Percentiles rank a stretch among this genome's conserved stretches.
phyloP scores from a whole-genome alignment of 257 asterid species.

The Petunia secreta region DNA sequence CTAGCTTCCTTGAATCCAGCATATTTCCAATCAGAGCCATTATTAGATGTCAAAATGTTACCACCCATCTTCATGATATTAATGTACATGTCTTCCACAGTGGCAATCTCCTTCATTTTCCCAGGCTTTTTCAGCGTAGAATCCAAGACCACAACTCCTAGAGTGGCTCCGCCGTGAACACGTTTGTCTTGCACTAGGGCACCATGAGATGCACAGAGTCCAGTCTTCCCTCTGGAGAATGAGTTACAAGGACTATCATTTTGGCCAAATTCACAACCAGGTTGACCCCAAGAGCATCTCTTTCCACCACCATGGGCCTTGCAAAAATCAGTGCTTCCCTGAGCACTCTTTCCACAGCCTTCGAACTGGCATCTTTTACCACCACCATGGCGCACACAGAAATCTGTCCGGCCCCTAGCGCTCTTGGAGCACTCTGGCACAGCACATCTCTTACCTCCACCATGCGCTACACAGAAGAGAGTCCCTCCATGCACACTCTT shows the following conservation, averaged over 20 bases:
- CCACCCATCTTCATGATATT: constrained; percentile 37
- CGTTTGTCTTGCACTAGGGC: constrained; percentile 77
- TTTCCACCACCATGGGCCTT: constrained; percentile 95
- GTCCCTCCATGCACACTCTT: constrained; percentile 97
- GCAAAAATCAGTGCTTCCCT: constrained; percentile 95
- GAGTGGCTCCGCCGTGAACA: constrained; percentile 79
- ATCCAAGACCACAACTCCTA: constrained; percentile 49
- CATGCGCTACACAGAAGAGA: constrained; percentile 82
- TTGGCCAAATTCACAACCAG: constrained; percentile 61
- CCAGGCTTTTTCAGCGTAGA: constrained; percentile 36
- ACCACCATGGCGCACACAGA: constrained; percentile 92
- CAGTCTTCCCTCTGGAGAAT: constrained; percentile 65
- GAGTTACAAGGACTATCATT: constrained; percentile 67
- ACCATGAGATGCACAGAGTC: constrained; percentile 73
- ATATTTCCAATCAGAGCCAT: constrained; percentile 40
- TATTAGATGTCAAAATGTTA: constrained; percentile 34
- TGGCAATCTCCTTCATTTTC: constrained; percentile 41
- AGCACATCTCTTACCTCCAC: constrained; percentile 91
- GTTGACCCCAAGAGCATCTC: constrained; percentile 84
- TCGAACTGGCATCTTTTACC: constrained; percentile 85
- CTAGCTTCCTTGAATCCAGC: constrained; percentile 32
- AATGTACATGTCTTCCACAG: constrained; percentile 40
- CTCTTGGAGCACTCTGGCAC: constrained; percentile 80
- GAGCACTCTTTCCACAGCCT: constrained; percentile 90
- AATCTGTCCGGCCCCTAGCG: constrained; percentile 91